Conservation (phyloP, 1,284 basidiomycete genomes). For the Tranzscheliella williamsii region DNA sequence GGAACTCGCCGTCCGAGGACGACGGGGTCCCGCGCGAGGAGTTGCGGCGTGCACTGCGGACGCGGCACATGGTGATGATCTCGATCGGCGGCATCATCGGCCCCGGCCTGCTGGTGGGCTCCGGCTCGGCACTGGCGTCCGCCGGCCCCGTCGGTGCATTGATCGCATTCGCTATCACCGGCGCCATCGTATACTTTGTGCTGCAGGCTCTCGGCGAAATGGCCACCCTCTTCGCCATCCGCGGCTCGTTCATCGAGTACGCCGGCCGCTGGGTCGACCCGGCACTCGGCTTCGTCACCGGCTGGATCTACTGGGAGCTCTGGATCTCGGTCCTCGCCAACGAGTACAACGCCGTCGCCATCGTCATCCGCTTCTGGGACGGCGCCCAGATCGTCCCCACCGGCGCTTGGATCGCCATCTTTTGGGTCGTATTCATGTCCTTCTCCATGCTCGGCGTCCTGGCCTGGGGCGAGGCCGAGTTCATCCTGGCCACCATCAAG, state of each 20-base stretch:
- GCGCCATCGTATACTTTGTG: slow-evolving; percentile 39
- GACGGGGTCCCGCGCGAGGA: slow-evolving; percentile 16
- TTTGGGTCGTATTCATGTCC: slow-evolving; percentile 40
- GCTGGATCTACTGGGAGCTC: slow-evolving; percentile 64
- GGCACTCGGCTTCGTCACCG: slow-evolving; percentile 68
- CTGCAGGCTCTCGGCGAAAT: slow-evolving; percentile 42
- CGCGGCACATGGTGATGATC: slow-evolving; percentile 49
- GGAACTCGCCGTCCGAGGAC: too few relatives aligned
- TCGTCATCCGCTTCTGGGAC: slow-evolving; percentile 35
- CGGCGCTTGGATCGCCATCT: slow-evolving; percentile 36
- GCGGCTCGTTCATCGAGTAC: slow-evolving; percentile 76
- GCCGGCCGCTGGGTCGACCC: slow-evolving; percentile 78
- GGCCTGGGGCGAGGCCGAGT: slow-evolving; percentile 56
- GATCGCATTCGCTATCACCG: slow-evolving; percentile 41
- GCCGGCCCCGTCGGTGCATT: slow-evolving; percentile 42
- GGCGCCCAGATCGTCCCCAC: slow-evolving; percentile 14
- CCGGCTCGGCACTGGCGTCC: slow-evolving; percentile 30
- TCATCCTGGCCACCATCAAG: slow-evolving; percentile 31
- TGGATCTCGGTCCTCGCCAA: slow-evolving; percentile 39
- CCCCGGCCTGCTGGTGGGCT: slow-evolving; percentile 44
- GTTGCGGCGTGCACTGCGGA: slow-evolving; percentile 36
- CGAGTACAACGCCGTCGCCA: slow-evolving; percentile 38
- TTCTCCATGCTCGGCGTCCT: slow-evolving; percentile 31
- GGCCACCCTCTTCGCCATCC: slow-evolving; percentile 65
- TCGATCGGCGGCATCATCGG: slow-evolving; percentile 52